phyloP scores from a whole-genome alignment of 2,329 filamentous ascomycete genomes.

The Zymoseptoria crescenta region DNA sequence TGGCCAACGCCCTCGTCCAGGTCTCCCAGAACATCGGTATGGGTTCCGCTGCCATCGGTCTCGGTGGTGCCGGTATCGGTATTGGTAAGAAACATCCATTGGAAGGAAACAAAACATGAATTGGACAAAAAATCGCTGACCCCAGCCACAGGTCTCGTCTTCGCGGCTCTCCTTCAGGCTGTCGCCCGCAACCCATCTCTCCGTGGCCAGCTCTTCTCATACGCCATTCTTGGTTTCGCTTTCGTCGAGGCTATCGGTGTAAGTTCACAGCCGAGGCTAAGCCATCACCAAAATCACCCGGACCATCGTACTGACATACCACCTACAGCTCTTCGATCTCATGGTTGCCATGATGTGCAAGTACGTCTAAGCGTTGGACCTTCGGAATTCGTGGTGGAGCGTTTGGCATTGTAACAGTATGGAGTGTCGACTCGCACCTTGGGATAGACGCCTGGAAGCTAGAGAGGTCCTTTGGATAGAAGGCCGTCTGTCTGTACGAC shows the following conservation, averaged over 20 bases:
- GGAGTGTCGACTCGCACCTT: conserved; percentile 10
- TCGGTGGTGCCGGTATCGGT: conserved; percentile 36
- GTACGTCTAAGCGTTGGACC: conserved; percentile 30
- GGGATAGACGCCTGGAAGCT: conserved; percentile 6
- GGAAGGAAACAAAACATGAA: background rate
- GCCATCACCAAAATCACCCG: background rate
- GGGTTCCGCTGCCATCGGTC: conserved; percentile 83
- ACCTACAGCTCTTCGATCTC: conserved; percentile 60
- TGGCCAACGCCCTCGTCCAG: conserved; percentile 80
- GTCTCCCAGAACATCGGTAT: conserved; percentile 87
- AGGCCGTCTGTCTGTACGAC: background rate
- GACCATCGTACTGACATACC: background rate
- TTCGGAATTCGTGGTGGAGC: conserved; percentile 6
- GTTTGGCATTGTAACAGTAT: conserved; percentile 20
- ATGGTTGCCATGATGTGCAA: conserved; percentile 94
- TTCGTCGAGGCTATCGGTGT: conserved; percentile 84
- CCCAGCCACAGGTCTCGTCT: conserved; percentile 83
- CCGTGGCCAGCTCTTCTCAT: conserved; percentile 91
- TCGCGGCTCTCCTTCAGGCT: conserved; percentile 80
- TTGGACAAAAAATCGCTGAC: conserved; percentile 47
- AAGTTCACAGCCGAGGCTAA: conserved; percentile 6
- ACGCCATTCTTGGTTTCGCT: conserved; percentile 91
- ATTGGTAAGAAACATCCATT: conserved; percentile 5
- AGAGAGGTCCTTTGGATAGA: background rate
- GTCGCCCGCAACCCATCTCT: conserved; percentile 92